Conservation (phyloP, 495 filamentous ascomycete species). For the Geopyxis carbonaria region DNA sequence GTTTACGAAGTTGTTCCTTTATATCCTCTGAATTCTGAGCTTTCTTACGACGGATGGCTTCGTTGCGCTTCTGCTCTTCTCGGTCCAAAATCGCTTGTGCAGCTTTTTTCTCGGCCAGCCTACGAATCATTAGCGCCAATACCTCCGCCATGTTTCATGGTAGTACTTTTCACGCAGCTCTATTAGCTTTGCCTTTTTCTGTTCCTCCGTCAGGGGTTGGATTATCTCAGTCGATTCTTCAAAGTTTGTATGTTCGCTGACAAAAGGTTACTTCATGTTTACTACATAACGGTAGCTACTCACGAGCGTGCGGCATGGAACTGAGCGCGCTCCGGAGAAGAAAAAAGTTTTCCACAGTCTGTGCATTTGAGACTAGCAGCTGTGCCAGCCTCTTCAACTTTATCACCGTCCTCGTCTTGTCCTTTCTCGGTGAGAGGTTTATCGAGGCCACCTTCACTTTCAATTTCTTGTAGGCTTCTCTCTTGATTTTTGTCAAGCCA, state of each 20-base stretch:
- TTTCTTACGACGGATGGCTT: constrained; percentile 60
- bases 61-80: constrained; percentile 73
- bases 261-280: not conserved
- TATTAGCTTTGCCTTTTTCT: constrained; percentile 62
- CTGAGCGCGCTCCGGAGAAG: constrained; percentile 59
- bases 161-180: constrained; percentile 50
- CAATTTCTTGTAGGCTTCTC: constrained; percentile 62
- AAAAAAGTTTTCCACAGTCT: constrained; percentile 83
- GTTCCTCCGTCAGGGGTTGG: constrained; percentile 74
- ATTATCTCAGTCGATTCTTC: constrained; percentile 83
- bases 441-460: too few species aligned
- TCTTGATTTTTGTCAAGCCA: constrained; percentile 88
- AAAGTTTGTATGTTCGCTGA: constrained; percentile 72
- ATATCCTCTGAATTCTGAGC: constrained; percentile 60
- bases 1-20: constrained; percentile 69
- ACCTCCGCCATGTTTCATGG: not conserved
- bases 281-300: constrained; percentile 12
- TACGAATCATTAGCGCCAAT: constrained; percentile 1
- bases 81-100: constrained; percentile 58
- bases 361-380: constrained; percentile 62
- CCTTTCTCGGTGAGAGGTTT: constrained; percentile 31
- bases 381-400: constrained; percentile 30
- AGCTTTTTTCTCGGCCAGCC: constrained; percentile 52
- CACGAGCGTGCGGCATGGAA: constrained; percentile 81
- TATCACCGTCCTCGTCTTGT: constrained; percentile 34